Percentiles rank a stretch among this genome's conserved stretches.
These are phyloP conservation scores for Schoenoplectus triqueter DNA, from an alignment of 202 grass and related monocot species.

Conservation along the genomic window DNA sequence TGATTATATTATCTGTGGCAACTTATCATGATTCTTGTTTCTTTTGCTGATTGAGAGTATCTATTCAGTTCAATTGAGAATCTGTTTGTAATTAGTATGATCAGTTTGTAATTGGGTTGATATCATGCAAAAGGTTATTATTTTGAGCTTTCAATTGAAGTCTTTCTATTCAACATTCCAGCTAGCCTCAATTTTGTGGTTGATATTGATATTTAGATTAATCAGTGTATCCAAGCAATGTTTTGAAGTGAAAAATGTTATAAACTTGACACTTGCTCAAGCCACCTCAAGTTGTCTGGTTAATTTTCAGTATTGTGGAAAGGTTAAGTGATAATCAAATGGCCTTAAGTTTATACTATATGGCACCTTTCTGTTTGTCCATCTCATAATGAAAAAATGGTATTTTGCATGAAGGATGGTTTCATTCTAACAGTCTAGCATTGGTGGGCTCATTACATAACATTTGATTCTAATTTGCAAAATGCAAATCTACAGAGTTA, in stretches of 20 bases:
- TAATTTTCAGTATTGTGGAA: neutral
- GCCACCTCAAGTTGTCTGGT: neutral
- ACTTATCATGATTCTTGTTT: neutral
- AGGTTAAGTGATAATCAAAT: conserved; percentile 1
- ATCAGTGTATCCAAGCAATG: neutral
- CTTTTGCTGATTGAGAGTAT: neutral
- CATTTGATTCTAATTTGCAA: conserved; percentile 7
- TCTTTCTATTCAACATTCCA: conserved; percentile 2
- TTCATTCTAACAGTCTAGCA: neutral
- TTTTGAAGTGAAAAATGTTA: neutral
- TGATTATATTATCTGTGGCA: neutral
- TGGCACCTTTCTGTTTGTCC: neutral
- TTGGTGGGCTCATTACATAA: neutral
- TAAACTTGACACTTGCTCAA: conserved; percentile 4
- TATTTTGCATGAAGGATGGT: conserved; percentile 8
- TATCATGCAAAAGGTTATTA: conserved; percentile 1
- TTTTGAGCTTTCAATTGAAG: neutral
- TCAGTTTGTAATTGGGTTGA: neutral
- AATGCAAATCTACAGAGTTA: neutral
- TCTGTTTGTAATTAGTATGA: neutral
- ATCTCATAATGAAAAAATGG: neutral
- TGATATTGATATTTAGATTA: neutral
- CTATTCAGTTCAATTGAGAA: neutral
- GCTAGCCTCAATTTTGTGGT: neutral
- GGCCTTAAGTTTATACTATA: no score